Evolutionary conservation across 2,329 filamentous ascomycete genomes (phyloP).

Genomic region (Akanthomyces uredinophilus): DNA sequence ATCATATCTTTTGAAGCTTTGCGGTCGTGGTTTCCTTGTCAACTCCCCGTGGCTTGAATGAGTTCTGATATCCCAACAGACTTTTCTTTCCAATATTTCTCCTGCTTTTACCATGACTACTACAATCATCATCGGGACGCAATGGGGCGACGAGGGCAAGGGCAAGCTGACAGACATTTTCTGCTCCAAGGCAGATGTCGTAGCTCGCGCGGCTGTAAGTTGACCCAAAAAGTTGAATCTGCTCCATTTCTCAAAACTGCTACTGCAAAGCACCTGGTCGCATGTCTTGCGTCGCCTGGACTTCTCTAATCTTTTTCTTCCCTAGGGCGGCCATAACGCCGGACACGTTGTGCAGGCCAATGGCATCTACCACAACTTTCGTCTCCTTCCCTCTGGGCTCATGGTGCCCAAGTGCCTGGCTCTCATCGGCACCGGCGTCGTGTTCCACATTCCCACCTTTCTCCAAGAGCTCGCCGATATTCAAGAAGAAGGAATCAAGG

Average conservation of each 20-base stretch:
- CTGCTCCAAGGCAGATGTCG: constrained; percentile 4
- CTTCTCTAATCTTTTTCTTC: background rate
- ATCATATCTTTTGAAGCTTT: too few relatives aligned
- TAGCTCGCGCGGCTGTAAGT: constrained; percentile 8
- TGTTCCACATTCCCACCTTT: constrained; percentile 12
- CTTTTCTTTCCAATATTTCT: too few relatives aligned
- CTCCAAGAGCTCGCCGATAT: constrained; percentile 29
- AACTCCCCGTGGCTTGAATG: too few relatives aligned
- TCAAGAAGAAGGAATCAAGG: constrained; percentile 30
- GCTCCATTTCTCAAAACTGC: background rate
- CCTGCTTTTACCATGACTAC: background rate
- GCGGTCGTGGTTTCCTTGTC: too few relatives aligned
- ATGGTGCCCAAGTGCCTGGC: constrained; percentile 5
- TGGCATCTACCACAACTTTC: constrained; percentile 10
- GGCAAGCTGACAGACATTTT: constrained; percentile 6
- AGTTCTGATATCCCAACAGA: too few relatives aligned
- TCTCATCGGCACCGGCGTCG: constrained; percentile 6
- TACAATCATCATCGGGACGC: constrained; percentile 1
- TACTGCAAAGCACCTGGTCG: background rate
- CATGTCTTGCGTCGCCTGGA: background rate
- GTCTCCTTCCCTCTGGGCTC: constrained; percentile 3
- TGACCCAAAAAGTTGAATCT: background rate
- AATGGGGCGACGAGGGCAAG: constrained; percentile 8
- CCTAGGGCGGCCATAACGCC: constrained; percentile 4
- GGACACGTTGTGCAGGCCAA: constrained; percentile 8